Percentiles rank a stretch among this genome's conserved stretches.
Conservation (phyloP, 768 basidiomycete genomes). For the Coprinopsis sp. region DNA sequence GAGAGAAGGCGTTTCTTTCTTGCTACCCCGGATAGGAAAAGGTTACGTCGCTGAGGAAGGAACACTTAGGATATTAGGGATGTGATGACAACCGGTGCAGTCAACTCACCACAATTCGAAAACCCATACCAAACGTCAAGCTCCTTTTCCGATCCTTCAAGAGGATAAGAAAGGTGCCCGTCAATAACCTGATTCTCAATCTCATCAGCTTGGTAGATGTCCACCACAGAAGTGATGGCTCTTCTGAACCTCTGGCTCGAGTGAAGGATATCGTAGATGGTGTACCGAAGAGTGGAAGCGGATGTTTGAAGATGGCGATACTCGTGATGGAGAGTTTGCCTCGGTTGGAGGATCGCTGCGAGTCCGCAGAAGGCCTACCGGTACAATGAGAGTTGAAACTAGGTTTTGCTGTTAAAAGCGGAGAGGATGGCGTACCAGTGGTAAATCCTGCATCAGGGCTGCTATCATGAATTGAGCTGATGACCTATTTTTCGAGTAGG, state of each 20-base stretch:
- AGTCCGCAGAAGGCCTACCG: slow-evolving; percentile 34
- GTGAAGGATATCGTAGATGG: slow-evolving; percentile 18
- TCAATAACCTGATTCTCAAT: slow-evolving; percentile 21
- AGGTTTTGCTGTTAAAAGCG: background rate
- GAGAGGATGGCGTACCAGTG: slow-evolving; percentile 25
- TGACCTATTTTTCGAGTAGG: slow-evolving; percentile 9
- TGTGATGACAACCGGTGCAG: no score
- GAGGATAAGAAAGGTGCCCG: slow-evolving; percentile 24
- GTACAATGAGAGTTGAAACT: background rate
- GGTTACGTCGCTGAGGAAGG: slow-evolving; percentile 36
- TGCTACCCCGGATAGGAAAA: slow-evolving; percentile 50
- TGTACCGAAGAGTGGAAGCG: slow-evolving; percentile 23
- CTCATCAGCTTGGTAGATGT: slow-evolving; percentile 24
- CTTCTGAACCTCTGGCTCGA: slow-evolving; percentile 17
- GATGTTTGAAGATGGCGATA: slow-evolving; percentile 39
- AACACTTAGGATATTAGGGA: background rate
- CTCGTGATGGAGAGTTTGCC: slow-evolving; percentile 32
- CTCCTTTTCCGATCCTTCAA: slow-evolving; percentile 5
- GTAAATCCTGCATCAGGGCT: slow-evolving; percentile 23
- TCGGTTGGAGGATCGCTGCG: slow-evolving; percentile 27
- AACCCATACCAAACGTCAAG: no score
- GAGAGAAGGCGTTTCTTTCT: slow-evolving; percentile 29
- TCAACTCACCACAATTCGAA: no score
- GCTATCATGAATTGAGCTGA: slow-evolving; percentile 15
- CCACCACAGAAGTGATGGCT: slow-evolving; percentile 24